phyloP scores from a whole-genome alignment of 2,329 filamentous ascomycete genomes.

The Coniochaeta ligniaria region DNA sequence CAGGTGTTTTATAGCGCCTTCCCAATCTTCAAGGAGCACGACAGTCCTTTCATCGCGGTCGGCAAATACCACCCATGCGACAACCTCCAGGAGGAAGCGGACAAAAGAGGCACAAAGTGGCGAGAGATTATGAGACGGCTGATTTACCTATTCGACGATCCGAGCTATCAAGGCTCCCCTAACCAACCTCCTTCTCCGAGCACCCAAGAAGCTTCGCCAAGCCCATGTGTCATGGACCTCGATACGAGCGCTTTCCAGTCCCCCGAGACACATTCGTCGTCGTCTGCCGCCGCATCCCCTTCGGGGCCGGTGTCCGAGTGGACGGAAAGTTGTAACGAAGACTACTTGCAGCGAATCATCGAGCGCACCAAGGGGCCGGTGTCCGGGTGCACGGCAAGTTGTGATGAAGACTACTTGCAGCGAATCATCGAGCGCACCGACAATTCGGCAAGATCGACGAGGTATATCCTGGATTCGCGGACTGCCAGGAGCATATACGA shows the following conservation, averaged over 20 bases:
- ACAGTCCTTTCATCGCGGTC: slow-evolving; percentile 12
- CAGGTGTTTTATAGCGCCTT: slow-evolving; percentile 17
- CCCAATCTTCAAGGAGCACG: slow-evolving; percentile 11
- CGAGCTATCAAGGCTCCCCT: slow-evolving; percentile 7
- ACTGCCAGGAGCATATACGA: slow-evolving; percentile 8
- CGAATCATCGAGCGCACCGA: slow-evolving; percentile 1
- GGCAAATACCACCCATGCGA: slow-evolving; percentile 12
- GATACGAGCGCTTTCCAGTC: background rate
- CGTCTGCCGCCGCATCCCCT: background rate
- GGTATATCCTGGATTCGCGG: background rate
- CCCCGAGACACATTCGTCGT: background rate
- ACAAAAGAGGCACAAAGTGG: slow-evolving; percentile 10
- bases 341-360: slow-evolving; percentile 1
- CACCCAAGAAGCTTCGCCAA: background rate
- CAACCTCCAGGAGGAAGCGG: slow-evolving; percentile 11
- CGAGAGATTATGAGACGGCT: slow-evolving; percentile 9
- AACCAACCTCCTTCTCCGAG: background rate
- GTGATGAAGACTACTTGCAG: background rate
- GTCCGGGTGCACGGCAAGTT: background rate
- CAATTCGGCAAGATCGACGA: background rate
- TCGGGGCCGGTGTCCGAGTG: background rate
- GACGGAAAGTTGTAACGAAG: background rate
- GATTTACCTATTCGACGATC: slow-evolving; percentile 15
- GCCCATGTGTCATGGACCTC: background rate
- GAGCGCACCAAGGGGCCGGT: slow-evolving; percentile 2